These are phyloP conservation scores for Lactifluus echinatus DNA, from an alignment of 768 basidiomycete genomes.

Conservation along the genomic window DNA sequence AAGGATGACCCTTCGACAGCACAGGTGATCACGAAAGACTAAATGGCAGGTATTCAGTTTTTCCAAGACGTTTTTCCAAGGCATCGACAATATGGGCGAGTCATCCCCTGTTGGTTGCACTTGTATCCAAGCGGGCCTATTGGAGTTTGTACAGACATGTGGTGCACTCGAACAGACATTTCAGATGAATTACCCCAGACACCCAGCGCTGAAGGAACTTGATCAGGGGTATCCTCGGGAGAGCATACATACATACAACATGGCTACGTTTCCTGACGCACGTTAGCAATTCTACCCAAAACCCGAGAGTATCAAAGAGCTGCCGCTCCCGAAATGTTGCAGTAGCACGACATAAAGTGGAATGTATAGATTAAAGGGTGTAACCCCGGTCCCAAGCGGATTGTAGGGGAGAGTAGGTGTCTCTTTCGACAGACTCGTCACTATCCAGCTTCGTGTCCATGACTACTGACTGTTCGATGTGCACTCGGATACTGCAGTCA, in stretches of 20 bases:
- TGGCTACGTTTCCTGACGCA: background rate
- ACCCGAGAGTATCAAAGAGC: background rate
- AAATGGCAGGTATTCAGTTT: too few species aligned
- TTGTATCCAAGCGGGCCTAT: too few species aligned
- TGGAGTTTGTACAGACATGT: too few species aligned
- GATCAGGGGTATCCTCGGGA: too few species aligned
- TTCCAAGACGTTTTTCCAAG: too few species aligned
- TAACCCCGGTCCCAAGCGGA: background rate
- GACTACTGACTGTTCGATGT: conserved; percentile 5
- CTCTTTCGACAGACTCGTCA: background rate
- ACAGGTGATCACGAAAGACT: too few species aligned
- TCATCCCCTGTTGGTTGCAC: too few species aligned
- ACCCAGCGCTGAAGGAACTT: too few species aligned
- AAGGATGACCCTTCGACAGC: too few species aligned
- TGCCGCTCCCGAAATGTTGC: background rate
- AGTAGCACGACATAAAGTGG: background rate
- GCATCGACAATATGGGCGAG: too few species aligned
- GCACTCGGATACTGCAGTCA: conserved; percentile 19
- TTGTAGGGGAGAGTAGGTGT: background rate
- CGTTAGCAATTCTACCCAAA: background rate
- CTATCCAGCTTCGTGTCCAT: background rate
- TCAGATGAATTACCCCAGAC: too few species aligned
- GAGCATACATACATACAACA: background rate
- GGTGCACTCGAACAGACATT: too few species aligned
- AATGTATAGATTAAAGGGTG: background rate